Conservation (phyloP, 441 rosid species). For the Rhodomyrtus psidioides region DNA sequence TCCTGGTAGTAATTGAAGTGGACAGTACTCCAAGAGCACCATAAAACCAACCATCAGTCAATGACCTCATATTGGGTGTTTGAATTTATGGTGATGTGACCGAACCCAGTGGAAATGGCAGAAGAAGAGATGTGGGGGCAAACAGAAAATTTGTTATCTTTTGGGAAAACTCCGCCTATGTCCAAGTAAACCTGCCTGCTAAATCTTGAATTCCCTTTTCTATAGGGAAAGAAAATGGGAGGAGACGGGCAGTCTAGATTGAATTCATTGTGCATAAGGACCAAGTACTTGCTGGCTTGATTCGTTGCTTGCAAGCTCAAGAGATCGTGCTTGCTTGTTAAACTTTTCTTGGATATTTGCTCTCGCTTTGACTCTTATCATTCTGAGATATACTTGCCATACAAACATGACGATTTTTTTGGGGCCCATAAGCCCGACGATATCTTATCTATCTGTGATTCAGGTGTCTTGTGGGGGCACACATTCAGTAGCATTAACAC, state of each 20-base stretch:
- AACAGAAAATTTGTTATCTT: not conserved
- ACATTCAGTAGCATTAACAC: conserved; percentile 93
- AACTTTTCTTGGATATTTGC: not conserved
- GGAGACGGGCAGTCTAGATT: not conserved
- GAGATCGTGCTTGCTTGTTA: not conserved
- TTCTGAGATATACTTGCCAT: not conserved
- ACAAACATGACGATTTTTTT: not conserved
- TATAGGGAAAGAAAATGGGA: not conserved
- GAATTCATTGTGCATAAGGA: not conserved
- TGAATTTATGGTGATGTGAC: not conserved
- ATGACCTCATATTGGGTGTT: not conserved
- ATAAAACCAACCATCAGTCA: not conserved
- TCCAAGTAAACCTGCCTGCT: not conserved
- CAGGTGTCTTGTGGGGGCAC: conserved; percentile 99
- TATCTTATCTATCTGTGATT: conserved; percentile 8
- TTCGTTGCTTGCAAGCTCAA: not conserved
- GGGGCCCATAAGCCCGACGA: not conserved
- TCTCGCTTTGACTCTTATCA: not conserved
- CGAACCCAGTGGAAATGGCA: not conserved
- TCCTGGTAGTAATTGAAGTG: not conserved
- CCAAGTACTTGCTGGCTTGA: not conserved
- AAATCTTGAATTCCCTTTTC: not conserved
- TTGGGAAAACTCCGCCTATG: fast-evolving
- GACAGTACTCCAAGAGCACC: not conserved
- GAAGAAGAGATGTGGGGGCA: not conserved